These are phyloP conservation scores for Ganoderma sp. DNA, from an alignment of 1,284 basidiomycete species.

Conservation along the genomic window DNA sequence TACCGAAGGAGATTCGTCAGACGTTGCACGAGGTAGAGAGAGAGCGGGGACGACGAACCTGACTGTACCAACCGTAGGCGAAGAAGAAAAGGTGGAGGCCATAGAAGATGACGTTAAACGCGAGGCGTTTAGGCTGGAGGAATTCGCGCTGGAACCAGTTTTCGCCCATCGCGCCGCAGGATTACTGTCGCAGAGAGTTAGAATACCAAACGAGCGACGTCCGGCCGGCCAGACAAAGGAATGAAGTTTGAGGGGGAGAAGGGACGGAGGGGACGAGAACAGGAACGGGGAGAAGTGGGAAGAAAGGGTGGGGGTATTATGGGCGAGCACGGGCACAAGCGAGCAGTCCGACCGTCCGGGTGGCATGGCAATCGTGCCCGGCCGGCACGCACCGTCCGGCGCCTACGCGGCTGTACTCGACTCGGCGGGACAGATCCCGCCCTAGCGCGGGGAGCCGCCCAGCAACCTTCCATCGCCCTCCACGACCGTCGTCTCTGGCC, in stretches of 20 bases:
- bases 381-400: constrained; percentile 17
- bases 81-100: constrained; percentile 74
- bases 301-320: constrained; percentile 28
- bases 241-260: constrained; percentile 37
- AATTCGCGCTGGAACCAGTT: constrained; percentile 77
- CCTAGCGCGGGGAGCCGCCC: constrained; percentile 1
- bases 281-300: constrained; percentile 30
- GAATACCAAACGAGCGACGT: constrained; percentile 43
- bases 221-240: constrained; percentile 60
- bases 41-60: constrained; percentile 50
- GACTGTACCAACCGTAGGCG: constrained; percentile 80
- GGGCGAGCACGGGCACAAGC: constrained; percentile 22
- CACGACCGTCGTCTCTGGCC: neutral
- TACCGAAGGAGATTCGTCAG: constrained; percentile 39
- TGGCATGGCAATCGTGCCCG: constrained; percentile 30
- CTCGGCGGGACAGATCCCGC: constrained; percentile 17
- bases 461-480: neutral
- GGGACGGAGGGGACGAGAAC: constrained; percentile 25
- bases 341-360: constrained; percentile 24
- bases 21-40: neutral
- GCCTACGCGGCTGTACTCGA: constrained; percentile 18
- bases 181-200: constrained; percentile 37
- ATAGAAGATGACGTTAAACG: constrained; percentile 80
- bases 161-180: constrained; percentile 57
- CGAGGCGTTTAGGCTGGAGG: constrained; percentile 62